Conservation (phyloP, 345 rosid species). For the Garcia nutans region DNA sequence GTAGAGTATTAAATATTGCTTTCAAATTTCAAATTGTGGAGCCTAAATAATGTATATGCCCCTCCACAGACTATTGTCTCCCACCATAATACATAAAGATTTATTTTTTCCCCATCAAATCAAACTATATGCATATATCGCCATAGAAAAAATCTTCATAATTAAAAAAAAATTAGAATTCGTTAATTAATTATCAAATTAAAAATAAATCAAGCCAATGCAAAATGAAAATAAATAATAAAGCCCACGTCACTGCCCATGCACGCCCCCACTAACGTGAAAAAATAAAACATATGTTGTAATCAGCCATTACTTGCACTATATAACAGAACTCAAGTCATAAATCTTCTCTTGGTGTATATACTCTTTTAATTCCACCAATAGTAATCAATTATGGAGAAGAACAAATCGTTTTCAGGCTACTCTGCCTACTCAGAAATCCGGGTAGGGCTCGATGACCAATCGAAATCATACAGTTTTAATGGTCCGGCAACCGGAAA, state of each 20-base stretch:
- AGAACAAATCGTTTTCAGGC: constrained; percentile 52
- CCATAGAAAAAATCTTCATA: neutral
- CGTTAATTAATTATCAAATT: neutral
- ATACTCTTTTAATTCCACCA: neutral
- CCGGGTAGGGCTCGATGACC: constrained; percentile 38
- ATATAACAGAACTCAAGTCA: neutral
- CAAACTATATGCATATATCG: neutral
- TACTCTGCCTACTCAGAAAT: constrained; percentile 35
- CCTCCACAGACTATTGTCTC: constrained; percentile 20
- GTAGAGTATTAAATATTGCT: too few species aligned
- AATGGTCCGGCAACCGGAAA: constrained; percentile 38
- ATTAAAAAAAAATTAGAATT: too few species aligned
- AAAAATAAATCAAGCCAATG: too few species aligned
- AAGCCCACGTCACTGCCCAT: constrained; percentile 10
- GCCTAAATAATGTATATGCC: neutral
- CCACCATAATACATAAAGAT: constrained; percentile 3
- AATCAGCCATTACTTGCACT: neutral
- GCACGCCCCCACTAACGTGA: constrained; percentile 15
- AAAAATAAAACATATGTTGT: neutral
- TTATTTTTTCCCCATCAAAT: neutral
- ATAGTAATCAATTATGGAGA: constrained; percentile 39
- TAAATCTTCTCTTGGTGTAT: neutral
- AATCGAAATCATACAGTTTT: constrained; percentile 48
- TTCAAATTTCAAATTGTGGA: too few species aligned
- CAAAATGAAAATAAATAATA: neutral